Base-by-base conservation (phyloP, 805 yeast species). In the Yarrowia alimentaria region DNA sequence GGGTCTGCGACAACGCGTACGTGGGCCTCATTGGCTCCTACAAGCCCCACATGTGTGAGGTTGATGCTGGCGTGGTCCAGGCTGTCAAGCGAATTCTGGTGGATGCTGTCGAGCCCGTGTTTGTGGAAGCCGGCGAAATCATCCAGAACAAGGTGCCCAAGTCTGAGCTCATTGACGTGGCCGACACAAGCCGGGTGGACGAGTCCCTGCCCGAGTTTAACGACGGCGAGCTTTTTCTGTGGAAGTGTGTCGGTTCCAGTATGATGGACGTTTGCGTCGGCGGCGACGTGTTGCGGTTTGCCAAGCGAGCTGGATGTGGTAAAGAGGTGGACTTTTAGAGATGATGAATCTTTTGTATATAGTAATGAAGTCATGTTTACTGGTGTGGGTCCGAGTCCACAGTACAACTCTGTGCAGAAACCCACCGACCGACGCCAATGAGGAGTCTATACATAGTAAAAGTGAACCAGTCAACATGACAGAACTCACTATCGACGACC, bases 11-110 rank as follows among this genome's bases (percentile, higher is more conserved):
- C n/a, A 26, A 34, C 21, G 51, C 43, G 18, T 47, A 26, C 32
- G 14, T 33, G 11, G 40, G 42, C 2, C 33, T 47, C 8, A 47
- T 47, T 25, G 51, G 51, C 8, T 26, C 34, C 8, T 47, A 47
- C 33, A 47, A 47, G 32, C 51, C 51, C 4, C 42, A 47, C 33
- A 47, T 47, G 51, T 34, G 42, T 14, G 51, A 47, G 20, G 51
- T 28, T 4, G 51, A 47, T 6, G 24, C 42, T 2, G 26, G 14
- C 3, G 24, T 47, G 6, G 32, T 47, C 26, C 11, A 32, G 6
- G 4, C 20, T 6, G 37, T 43, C 10, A 31, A 43, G 18, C 32
- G 33, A 26, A 47, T 47, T 20, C 20, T 47, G 9, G 51, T 47
- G 2, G 51, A 47, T 13, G 31, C 30, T 1, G 42, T 19, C 8